Evolutionary conservation across 1,284 basidiomycete genomes (phyloP), one percentile per base, ranked within the genome.

Genomic region (Tilletia caries): DNA sequence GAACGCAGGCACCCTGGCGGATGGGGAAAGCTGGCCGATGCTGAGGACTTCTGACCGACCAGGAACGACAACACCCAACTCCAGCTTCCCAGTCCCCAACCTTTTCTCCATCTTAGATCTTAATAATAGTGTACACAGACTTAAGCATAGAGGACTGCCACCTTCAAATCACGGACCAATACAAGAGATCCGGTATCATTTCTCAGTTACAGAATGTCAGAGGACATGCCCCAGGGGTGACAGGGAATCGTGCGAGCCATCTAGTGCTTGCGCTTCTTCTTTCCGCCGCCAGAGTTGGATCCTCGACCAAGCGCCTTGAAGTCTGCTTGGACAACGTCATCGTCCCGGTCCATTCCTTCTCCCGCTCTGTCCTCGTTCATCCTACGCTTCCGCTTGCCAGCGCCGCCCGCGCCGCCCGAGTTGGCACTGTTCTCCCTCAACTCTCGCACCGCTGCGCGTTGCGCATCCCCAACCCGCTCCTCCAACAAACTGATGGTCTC

Each of bases 401-500:
- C 75, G 5, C 79, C 80, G 12, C 74, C 70, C 3, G 78, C 79
- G 37, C 72, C 70, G 8, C 81, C 79, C 0, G 75, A 65, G n/a
- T n/a, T n/a, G 5, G 79, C 79, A 37, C 77, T 78, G 6, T 54
- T 65, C 50, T 82, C 80, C 65, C 77, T 77, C 32, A 83, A 52
- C 70, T 98, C 95, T 50, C 88, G 87, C 54, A 89, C 88, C 2
- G 95, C 95, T 44, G 92, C 86, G 67, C 96, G 86, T 18, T 88
- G 89, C 0, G 95, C 96, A 83, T 97, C 92, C 27, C 91, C 89
- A 18, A 96, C 95, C 0, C 95, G 88, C 83, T 98, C 95, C 69
- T 89, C 88, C 69, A 98, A 85, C 37, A 98, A 85, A 64, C 91
- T 91, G 18, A 98, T 89, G 74, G 94, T 93, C 80, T 98, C 93